phyloP scores from a whole-genome alignment of 2,329 filamentous ascomycete genomes.

The Microascus cirrosus region DNA sequence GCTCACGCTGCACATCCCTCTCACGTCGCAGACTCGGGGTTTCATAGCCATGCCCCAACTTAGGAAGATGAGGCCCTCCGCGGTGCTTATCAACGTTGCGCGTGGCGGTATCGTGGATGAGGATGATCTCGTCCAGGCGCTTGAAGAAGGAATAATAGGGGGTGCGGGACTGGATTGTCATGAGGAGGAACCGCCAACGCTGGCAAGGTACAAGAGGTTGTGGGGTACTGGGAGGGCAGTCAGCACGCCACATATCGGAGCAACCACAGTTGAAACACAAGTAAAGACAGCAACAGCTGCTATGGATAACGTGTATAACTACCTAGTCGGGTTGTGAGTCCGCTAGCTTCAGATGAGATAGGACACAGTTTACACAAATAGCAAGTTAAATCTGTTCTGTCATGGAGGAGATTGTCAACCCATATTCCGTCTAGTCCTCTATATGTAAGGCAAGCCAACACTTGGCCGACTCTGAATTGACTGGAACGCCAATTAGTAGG shows the following conservation, averaged over 20 bases:
- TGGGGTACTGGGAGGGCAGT: background rate
- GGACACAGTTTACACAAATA: background rate
- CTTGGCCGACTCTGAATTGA: no score
- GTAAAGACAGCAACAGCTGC: background rate
- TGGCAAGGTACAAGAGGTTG: constrained; percentile 10
- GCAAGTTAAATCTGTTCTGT: background rate
- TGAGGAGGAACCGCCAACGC: constrained; percentile 56
- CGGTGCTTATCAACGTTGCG: constrained; percentile 67
- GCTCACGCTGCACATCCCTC: background rate
- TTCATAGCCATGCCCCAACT: background rate
- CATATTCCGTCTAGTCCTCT: no score
- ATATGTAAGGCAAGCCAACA: no score
- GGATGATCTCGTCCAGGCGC: constrained; percentile 54
- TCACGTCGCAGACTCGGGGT: background rate
- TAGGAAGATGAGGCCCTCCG: constrained; percentile 59
- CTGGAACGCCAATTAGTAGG: no score
- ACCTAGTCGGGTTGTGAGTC: no score
- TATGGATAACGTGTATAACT: background rate
- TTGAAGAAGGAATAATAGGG: constrained; percentile 60
- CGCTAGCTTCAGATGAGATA: no score
- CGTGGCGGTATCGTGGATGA: constrained; percentile 75
- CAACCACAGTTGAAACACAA: background rate
- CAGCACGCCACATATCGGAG: background rate
- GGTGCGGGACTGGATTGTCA: constrained; percentile 75
- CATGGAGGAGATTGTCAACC: no score